Conservation (phyloP, 1,284 basidiomycete species). For the Malassezia caprae region DNA sequence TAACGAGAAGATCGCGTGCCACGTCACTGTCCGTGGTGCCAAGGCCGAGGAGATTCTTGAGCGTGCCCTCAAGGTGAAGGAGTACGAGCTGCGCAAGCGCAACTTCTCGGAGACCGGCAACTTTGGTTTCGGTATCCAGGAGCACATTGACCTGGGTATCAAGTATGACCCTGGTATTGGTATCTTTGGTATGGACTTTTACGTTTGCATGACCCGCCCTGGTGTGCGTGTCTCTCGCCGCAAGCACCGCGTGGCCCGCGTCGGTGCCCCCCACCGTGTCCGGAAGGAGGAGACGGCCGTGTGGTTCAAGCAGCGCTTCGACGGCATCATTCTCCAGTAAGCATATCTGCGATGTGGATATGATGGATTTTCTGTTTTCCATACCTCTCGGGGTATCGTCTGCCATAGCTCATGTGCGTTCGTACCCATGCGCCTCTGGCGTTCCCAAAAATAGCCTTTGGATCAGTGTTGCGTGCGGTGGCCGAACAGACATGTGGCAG, state of each 20-base stretch:
- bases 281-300: constrained; percentile 60
- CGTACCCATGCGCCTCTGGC: constrained; percentile 4
- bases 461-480: not conserved
- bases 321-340: constrained; percentile 45
- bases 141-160: constrained; percentile 94
- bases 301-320: constrained; percentile 88
- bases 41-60: constrained; percentile 98
- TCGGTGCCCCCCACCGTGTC: constrained; percentile 71
- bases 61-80: constrained; percentile 98
- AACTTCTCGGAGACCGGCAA: constrained; percentile 67
- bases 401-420: constrained; percentile 12
- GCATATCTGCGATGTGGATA: not conserved
- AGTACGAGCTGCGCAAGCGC: constrained; percentile 79
- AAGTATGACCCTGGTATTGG: constrained; percentile 50
- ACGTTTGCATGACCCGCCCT: constrained; percentile 71
- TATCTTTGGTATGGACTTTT: constrained; percentile 49
- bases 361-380: constrained; percentile 6
- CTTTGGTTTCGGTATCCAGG: constrained; percentile 47
- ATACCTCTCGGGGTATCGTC: constrained; percentile 10
- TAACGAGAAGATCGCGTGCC: constrained; percentile 99
- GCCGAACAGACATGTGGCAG: not conserved
- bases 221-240: constrained; percentile 83
- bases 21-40: constrained; percentile 97
- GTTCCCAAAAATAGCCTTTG: constrained; percentile 3
- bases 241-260: constrained; percentile 75